These are phyloP conservation scores for Theobroma grandiflorum DNA, from an alignment of 441 rosid genomes.

Conservation along the genomic window DNA sequence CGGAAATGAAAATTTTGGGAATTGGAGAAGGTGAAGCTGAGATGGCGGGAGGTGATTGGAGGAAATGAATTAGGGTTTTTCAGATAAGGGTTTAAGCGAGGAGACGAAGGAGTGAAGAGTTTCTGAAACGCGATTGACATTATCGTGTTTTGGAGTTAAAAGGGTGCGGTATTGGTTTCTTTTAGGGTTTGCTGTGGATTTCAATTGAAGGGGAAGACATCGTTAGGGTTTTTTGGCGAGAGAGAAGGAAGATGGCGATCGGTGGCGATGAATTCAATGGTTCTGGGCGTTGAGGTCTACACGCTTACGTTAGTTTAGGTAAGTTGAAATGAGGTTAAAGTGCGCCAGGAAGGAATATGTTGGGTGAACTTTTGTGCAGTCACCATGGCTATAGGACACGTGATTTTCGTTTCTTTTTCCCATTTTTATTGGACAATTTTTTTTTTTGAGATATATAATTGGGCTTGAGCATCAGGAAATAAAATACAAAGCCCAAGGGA, in stretches of 20 bases:
- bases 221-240: not conserved
- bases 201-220: constrained; percentile 23
- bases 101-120: constrained; percentile 46
- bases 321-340: not conserved
- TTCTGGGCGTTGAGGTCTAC: constrained; percentile 25
- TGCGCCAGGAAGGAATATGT: not conserved
- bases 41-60: constrained; percentile 40
- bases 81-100: constrained; percentile 41
- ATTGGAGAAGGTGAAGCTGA: constrained; percentile 23
- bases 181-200: constrained; percentile 19
- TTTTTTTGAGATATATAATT: too few relatives aligned
- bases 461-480: too few relatives aligned
- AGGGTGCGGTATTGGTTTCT: not conserved
- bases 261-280: constrained; percentile 41
- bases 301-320: constrained; percentile 21
- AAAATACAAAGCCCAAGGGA: too few relatives aligned
- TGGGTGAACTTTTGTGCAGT: not conserved
- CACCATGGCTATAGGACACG: not conserved
- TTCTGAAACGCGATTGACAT: constrained; percentile 55
- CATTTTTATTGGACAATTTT: too few relatives aligned
- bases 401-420: not conserved
- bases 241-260: constrained; percentile 33
- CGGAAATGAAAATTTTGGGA: constrained; percentile 27
- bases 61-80: constrained; percentile 35
- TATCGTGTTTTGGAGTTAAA: constrained; percentile 29